Conservation (phyloP, 164 flowering plant species). For the Magnolia officinalis region DNA sequence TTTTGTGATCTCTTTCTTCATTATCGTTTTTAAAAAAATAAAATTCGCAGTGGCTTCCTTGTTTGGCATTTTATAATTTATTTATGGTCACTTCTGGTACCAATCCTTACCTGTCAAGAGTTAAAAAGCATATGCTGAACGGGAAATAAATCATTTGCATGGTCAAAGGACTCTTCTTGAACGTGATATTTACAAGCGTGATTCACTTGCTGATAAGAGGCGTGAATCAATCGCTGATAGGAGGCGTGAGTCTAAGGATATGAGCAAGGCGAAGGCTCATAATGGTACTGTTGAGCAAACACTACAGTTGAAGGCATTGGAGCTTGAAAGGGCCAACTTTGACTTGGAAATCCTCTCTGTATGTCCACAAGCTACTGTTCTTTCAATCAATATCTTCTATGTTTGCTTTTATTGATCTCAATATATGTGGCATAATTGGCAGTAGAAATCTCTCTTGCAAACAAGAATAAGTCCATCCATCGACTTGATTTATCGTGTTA, state of each 20-base stretch:
- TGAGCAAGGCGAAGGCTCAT: conserved; percentile 38
- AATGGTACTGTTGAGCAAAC: conserved; percentile 32
- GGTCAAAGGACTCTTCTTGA: conserved; percentile 74
- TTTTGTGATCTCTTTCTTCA: conserved; percentile 10
- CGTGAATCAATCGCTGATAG: conserved; percentile 58
- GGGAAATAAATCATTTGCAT: conserved; percentile 66
- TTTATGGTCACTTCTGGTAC: no score
- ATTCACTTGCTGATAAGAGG: conserved; percentile 59
- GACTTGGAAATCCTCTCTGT: conserved; percentile 15
- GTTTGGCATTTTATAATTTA: conserved; percentile 1
- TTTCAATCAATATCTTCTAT: not conserved
- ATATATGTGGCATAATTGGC: not conserved
- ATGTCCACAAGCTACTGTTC: conserved; percentile 1
- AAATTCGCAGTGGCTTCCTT: not conserved
- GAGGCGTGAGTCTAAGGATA: conserved; percentile 44
- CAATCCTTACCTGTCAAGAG: conserved; percentile 36
- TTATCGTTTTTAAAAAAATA: not conserved
- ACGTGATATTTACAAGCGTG: conserved; percentile 74
- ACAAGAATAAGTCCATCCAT: not conserved
- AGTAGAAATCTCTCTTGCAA: not conserved
- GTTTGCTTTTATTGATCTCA: not conserved
- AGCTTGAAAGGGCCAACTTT: conserved; percentile 7
- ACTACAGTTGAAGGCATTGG: conserved; percentile 41
- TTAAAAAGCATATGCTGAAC: conserved; percentile 79
- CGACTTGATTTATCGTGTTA: not conserved